Conservation (phyloP, 306 rosid genomes). For the Luffa acutangula region DNA sequence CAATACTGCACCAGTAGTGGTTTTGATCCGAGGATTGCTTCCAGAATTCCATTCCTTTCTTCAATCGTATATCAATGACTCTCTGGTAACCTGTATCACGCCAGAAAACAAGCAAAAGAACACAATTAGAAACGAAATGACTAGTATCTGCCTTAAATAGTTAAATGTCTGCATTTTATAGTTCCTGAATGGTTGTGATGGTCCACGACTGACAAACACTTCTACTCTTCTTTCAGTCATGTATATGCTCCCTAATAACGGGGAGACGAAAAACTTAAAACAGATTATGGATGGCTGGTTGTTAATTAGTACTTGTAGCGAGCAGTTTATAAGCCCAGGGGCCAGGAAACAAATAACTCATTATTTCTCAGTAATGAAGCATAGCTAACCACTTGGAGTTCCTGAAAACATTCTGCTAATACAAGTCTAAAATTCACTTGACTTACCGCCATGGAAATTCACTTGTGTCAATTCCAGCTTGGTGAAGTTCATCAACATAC, state of each 20-base stretch:
- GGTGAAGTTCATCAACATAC: slow-evolving; percentile 92
- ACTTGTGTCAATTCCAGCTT: slow-evolving; percentile 93
- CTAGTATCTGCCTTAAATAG: neutral
- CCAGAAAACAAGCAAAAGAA: slow-evolving; percentile 14
- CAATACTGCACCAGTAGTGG: neutral
- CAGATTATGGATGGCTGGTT: neutral
- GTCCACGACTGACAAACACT: neutral
- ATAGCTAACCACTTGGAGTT: neutral
- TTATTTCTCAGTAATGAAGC: neutral
- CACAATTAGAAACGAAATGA: slow-evolving; percentile 5
- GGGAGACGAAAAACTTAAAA: neutral
- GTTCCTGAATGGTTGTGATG: neutral
- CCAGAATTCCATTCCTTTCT: slow-evolving; percentile 8
- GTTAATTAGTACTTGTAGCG: neutral
- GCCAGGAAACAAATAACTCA: neutral
- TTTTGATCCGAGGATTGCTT: neutral
- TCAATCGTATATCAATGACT: slow-evolving; percentile 46
- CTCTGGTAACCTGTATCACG: slow-evolving; percentile 69
- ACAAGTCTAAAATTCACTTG: neutral
- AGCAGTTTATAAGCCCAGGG: neutral
- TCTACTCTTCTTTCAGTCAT: neutral
- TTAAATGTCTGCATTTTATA: neutral
- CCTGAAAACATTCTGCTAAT: neutral
- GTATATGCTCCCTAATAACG: neutral
- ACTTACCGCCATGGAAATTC: slow-evolving; percentile 97